Evolutionary conservation across 2,329 filamentous ascomycete species (phyloP).

Genomic region (Scorias spongiosa): DNA sequence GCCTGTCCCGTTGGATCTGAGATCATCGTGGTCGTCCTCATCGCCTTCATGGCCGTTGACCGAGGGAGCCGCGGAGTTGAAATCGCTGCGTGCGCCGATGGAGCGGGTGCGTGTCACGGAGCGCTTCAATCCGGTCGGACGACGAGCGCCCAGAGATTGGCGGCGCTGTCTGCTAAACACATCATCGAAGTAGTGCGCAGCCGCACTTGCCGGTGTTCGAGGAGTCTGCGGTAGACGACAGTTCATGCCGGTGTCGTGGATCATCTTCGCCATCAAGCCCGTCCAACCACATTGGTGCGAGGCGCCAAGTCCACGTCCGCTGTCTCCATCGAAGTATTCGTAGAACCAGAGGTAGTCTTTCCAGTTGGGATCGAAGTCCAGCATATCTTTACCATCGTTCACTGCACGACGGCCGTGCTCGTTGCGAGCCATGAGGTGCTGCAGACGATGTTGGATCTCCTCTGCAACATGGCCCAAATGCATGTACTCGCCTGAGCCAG

Average conservation of each 20-base stretch:
- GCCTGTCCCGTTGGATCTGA: constrained; percentile 8
- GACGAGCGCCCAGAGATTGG: constrained; percentile 32
- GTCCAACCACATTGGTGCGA: constrained; percentile 97
- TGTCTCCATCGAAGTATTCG: constrained; percentile 93
- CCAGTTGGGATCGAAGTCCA: constrained; percentile 89
- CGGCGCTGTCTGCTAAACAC: constrained; percentile 49
- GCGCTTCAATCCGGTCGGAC: constrained; percentile 43
- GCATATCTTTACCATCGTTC: constrained; percentile 67
- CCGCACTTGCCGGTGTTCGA: constrained; percentile 66
- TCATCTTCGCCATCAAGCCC: constrained; percentile 87
- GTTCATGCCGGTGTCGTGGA: constrained; percentile 85
- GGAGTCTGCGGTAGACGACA: constrained; percentile 89
- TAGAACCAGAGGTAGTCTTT: constrained; percentile 91
- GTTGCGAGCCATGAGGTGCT: constrained; percentile 74
- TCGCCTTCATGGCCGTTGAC: constrained; percentile 22
- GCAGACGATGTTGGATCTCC: constrained; percentile 84
- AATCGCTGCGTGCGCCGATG: constrained; percentile 73
- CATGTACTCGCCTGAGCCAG: constrained; percentile 86
- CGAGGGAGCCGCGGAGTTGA: constrained; percentile 19
- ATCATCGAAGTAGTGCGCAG: constrained; percentile 92
- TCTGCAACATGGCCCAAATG: constrained; percentile 89
- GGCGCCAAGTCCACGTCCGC: constrained; percentile 73
- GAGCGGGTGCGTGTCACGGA: constrained; percentile 39
- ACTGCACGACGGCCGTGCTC: constrained; percentile 79
- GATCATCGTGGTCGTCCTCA: constrained; percentile 15